Base-by-base conservation (phyloP, 148 eudicot species). In the Fagopyrum esculentum region DNA sequence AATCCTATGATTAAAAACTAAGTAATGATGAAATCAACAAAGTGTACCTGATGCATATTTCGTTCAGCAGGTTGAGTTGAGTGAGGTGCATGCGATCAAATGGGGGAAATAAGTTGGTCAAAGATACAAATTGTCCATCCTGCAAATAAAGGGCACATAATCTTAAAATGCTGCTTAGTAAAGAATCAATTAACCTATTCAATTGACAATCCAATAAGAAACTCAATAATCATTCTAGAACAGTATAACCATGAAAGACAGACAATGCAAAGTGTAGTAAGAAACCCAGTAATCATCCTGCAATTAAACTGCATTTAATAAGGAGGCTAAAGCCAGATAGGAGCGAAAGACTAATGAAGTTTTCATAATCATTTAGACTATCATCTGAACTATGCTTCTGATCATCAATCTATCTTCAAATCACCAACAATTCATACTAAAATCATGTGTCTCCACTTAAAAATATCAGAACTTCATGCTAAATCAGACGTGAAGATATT, bases 271-370 rank as follows among this genome's bases (percentile, higher is more conserved):
- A 56, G 61, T 56, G 61, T 56, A 56, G 17, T 56, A 26, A 17
- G 26, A 22, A 22, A 22, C 26, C 26, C 26, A 22, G 26, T 22
- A 22, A 22, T 22, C 26, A 22, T 22, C 26, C 26, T 22, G 26
- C 26, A 22, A 22, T 22, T 22, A 22, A 22, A 22, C 26, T 22
- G 26, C 26, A 22, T 22, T 35, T 35, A 3, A 22, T 19, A 9
- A 40, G 74, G 9, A 15, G 13, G 16, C 54, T 15, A 22, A 17
- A 90, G 82, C 86, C 92, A 86, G 92, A 89, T 86, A 89, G 92
- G 90, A 89, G 92, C 90, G 90, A 89, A 87, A 89, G 92, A 89
- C 92, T 79, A 80, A 19, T 54, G 60, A 78, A 72, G 71, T 76
- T 59, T 82, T 44, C 26, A 40, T 82, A 85, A 85, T 85, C 88